phyloP scores from a whole-genome alignment of 192 early-diverging fungal species.

The Entomortierella lignicola region DNA sequence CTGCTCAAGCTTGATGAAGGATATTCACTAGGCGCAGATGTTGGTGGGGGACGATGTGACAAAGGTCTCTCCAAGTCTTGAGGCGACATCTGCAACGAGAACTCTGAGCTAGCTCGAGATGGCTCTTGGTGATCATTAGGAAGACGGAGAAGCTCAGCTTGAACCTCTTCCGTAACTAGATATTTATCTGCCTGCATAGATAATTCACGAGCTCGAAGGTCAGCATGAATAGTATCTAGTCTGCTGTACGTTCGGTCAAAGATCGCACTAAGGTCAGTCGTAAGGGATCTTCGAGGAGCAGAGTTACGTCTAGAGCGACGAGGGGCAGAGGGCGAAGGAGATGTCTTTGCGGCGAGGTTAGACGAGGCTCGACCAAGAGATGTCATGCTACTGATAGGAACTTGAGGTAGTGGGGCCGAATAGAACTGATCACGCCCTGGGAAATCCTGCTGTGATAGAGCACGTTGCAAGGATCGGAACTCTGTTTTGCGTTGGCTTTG shows the following conservation, averaged over 20 bases:
- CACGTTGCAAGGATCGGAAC: neutral
- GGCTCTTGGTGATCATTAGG: constrained; percentile 33
- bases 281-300: constrained; percentile 28
- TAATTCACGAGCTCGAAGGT: constrained; percentile 13
- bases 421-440: neutral
- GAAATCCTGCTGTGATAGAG: constrained; percentile 23
- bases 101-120: constrained; percentile 37
- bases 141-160: constrained; percentile 12
- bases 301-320: constrained; percentile 23
- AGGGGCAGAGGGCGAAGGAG: neutral
- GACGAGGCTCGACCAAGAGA: neutral
- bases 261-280: constrained; percentile 11
- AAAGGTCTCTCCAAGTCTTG: constrained; percentile 25
- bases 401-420: neutral
- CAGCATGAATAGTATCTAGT: constrained; percentile 3
- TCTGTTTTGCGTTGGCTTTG: constrained; percentile 17
- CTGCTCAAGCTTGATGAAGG: constrained; percentile 3
- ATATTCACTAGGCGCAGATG: neutral
- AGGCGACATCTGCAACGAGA: constrained; percentile 32
- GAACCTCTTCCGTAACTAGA: constrained; percentile 18
- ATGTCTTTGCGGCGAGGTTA: constrained; percentile 1
- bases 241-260: constrained; percentile 6
- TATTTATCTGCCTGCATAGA: constrained; percentile 19
- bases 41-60: neutral
- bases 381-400: neutral